Evolutionary conservation across 129 eudicot genomes (phyloP).

Genomic region (Centaurea solstitialis): DNA sequence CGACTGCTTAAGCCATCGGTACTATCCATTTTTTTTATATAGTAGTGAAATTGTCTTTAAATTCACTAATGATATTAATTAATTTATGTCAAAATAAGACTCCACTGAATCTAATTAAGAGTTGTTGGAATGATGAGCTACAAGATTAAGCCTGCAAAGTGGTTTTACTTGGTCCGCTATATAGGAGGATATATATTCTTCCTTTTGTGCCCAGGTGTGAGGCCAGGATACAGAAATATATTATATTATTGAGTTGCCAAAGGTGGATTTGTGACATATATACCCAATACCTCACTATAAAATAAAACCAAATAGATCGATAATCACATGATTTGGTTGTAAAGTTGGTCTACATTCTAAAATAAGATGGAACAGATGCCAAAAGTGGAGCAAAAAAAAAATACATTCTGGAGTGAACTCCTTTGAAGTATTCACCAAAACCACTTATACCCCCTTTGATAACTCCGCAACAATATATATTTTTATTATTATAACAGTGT

Average conservation of each 20-base stretch:
- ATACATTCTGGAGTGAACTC: background rate
- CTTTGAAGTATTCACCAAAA: background rate
- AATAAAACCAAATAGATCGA: background rate
- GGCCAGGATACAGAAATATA: too few relatives aligned
- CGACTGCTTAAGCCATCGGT: too few relatives aligned
- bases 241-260: background rate
- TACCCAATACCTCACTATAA: background rate
- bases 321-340: background rate
- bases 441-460: conserved; percentile 1
- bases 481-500: conserved; percentile 7
- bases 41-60: background rate
- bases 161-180: background rate
- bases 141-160: background rate
- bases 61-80: background rate
- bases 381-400: background rate
- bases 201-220: background rate
- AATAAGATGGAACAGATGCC: background rate
- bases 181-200: background rate
- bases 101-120: background rate
- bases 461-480: conserved; percentile 8
- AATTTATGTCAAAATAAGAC: background rate
- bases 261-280: background rate
- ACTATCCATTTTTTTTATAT: too few relatives aligned
- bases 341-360: background rate
- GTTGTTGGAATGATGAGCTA: background rate